Base-by-base conservation (phyloP, 169 alveolate species). In the Fabrea salina region DNA sequence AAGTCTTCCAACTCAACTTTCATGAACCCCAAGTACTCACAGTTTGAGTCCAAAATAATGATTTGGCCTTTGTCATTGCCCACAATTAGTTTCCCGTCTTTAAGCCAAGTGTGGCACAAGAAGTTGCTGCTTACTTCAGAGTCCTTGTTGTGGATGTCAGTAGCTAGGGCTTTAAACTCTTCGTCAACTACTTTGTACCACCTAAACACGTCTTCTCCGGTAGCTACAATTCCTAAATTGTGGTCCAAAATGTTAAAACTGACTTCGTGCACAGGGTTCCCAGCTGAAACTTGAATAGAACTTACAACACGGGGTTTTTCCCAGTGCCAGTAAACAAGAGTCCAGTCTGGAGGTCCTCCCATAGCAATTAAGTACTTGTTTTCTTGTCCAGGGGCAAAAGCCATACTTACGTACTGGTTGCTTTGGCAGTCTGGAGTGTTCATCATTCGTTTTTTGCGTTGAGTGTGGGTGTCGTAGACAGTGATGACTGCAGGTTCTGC, bases 21-120 rank as follows among this genome's bases (percentile, higher is more conserved):
- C 22, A 68, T 40, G 30, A 41, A 68, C 32, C 78, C 78, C n/a
- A 68, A 44, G 71, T 89, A 92, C 59, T 92, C 97, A 41, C 96
- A 95, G 22, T 89, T 89, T n/a, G 86, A 76, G 47, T 91, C 93
- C 68, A 92, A 83, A 27, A 91, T 80, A 51, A 92, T 54, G 39
- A 91, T 72, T 58, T 92, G 96, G 13, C 95, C 98, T 71, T 86
- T 76, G 50, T 95, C 97, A 33, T 96, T 91, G 43, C 97, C 93
- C 5, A 90, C 94, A 8, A 92, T 82, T 54, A 95, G 66, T 51
- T 87, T 86, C 44, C 92, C 95, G 53, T 89, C 95, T 41, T 82
- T 82, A 57, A 90, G 89, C 94, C 96, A 92, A 16, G 93, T 64
- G 79, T 90, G 95, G 78, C 94, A 88, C 22, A 91, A 61, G 83